Percentiles rank a stretch among this genome's conserved stretches.
phyloP scores from a whole-genome alignment of 2,329 filamentous ascomycete species.

The Phoma sp. region DNA sequence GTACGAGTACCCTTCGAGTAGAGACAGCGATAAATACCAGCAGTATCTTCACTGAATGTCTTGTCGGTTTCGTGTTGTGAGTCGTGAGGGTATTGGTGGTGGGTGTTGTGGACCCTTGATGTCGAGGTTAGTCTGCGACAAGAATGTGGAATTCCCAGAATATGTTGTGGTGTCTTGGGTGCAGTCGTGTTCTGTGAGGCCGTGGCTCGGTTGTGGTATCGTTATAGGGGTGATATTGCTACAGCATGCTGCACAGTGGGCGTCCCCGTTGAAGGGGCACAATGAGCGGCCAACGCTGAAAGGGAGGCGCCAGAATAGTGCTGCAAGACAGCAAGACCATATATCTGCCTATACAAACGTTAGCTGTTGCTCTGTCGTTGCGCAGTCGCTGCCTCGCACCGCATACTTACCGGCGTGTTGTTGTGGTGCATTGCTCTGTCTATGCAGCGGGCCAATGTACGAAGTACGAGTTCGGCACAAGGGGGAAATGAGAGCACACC shows the following conservation, averaged over 20 bases:
- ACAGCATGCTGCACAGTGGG: no score
- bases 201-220: background rate
- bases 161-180: background rate
- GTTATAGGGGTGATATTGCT: background rate
- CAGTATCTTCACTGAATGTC: background rate
- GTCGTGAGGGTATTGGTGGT: background rate
- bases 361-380: background rate
- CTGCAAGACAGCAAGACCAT: no score
- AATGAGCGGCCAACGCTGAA: background rate
- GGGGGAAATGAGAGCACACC: background rate
- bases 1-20: conserved; percentile 7
- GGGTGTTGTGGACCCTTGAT: background rate
- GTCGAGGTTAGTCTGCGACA: background rate
- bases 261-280: background rate
- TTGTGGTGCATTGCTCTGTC: conserved; percentile 11
- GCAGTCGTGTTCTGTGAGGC: background rate
- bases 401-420: conserved; percentile 1
- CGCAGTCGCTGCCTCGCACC: no score
- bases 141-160: background rate
- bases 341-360: background rate
- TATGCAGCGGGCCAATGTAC: conserved; percentile 6
- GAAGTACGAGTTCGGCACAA: conserved; percentile 1
- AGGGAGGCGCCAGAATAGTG: no score
- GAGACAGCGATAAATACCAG: background rate
- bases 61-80: background rate